phyloP scores from a whole-genome alignment of 2,329 filamentous ascomycete genomes.

The Chaetothyriales sp. region DNA sequence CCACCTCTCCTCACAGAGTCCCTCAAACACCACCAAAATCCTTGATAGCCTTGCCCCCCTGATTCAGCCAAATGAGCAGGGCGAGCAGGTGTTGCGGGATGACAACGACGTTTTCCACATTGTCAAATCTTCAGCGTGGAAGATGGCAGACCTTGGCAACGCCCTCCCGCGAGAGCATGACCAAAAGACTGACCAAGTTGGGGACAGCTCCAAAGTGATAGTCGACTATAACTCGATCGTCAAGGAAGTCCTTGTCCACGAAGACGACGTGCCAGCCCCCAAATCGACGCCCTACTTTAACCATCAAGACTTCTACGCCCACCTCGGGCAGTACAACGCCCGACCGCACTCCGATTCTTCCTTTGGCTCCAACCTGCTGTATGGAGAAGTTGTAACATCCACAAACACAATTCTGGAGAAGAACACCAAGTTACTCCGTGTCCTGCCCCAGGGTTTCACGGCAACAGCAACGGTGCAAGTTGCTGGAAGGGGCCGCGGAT shows the following conservation, averaged over 20 bases:
- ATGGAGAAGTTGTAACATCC: constrained; percentile 83
- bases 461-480: constrained; percentile 75
- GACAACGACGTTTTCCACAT: constrained; percentile 73
- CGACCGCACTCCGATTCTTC: constrained; percentile 27
- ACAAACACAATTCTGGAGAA: constrained; percentile 90
- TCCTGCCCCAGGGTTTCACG: constrained; percentile 73
- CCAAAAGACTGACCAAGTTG: constrained; percentile 20
- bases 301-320: constrained; percentile 61
- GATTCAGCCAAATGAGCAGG: constrained; percentile 49
- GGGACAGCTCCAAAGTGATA: constrained; percentile 38
- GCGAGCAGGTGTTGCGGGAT: constrained; percentile 57
- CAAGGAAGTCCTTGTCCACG: constrained; percentile 62
- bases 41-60: constrained; percentile 48
- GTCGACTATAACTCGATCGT: constrained; percentile 58
- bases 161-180: constrained; percentile 31
- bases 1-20: constrained; percentile 59
- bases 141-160: constrained; percentile 39
- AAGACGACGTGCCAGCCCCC: constrained; percentile 48
- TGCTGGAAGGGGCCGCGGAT: constrained; percentile 72
- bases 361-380: constrained; percentile 68
- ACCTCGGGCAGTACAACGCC: constrained; percentile 51
- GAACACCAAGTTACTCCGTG: constrained; percentile 64
- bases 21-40: constrained; percentile 50
- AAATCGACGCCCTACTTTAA: constrained; percentile 77
- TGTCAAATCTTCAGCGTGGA: constrained; percentile 50